Base-by-base conservation (phyloP, 495 filamentous ascomycete species). In the Podospora tetraspora region DNA sequence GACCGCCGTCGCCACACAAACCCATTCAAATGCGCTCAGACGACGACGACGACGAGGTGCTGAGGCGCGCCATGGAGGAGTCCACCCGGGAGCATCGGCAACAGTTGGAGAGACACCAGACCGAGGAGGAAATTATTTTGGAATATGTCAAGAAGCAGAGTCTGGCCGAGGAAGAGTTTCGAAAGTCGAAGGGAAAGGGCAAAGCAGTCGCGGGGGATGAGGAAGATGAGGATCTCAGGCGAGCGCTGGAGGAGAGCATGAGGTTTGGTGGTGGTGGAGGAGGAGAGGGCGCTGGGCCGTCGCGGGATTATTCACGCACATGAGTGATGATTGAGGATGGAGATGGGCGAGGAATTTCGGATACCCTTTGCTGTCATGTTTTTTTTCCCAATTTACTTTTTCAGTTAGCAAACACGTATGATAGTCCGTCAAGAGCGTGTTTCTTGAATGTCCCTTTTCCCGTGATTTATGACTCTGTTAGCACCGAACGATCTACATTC, bases 91-190 rank as follows among this genome's bases (percentile, higher is more conserved):
- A 69, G 29, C 76, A 80, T 56, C 67, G 71, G 3, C 76, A 77
- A 56, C 75, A 82, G 61, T 57, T 79, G 11, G 75, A 78, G 62
- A 79, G 79, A 13, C 73, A 85, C 25, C 83, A 74, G 70, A 84
- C 82, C 0, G 91, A 93, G 76, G 91, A 93, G 74, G 86, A 91
- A 30, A 85, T 91, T 68, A 84, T 94, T 27, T 73, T 94, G 74
- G 88, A 92, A 68, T 91, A 91, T 75, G 83, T 92, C n/a, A 91
- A 88, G 80, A 88, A 86, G 77, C 90, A 92, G 78, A 92, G 91
- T 77, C 72, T 92, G 23, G 83, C 84, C 0, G 91, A 93, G 78
- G 85, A 87, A 64, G 81, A 85, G 70, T 84, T 82, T 73, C 74
- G 79, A 52, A 73, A 70, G 69, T 72, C 67, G 19, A 65, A 72